These are phyloP conservation scores for Entomortierella beljakovae DNA, from an alignment of 192 early-diverging fungal species.

Conservation along the genomic window DNA sequence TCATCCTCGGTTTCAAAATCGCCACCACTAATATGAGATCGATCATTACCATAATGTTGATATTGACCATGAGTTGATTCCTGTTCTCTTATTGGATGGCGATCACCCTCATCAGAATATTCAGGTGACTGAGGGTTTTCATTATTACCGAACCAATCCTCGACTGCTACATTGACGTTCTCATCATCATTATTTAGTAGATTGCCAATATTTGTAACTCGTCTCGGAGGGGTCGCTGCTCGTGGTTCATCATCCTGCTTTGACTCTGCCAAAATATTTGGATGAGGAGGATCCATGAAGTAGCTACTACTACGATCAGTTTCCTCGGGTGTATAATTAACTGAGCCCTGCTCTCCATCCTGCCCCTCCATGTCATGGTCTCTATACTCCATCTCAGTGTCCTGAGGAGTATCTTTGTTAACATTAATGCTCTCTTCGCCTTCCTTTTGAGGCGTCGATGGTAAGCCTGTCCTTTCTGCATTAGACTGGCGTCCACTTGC, in stretches of 20 bases:
- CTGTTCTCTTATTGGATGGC: background rate
- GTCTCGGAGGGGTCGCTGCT: slow-evolving; percentile 29
- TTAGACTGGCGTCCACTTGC: slow-evolving; percentile 23
- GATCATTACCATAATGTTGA: background rate
- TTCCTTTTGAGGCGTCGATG: slow-evolving; percentile 1
- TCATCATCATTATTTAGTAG: slow-evolving; percentile 48
- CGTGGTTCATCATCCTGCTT: background rate
- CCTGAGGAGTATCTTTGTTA: background rate
- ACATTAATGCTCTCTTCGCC: background rate
- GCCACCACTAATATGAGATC: slow-evolving; percentile 13
- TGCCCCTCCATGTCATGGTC: slow-evolving; percentile 5
- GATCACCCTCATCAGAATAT: slow-evolving; percentile 6
- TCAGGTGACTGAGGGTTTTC: slow-evolving; percentile 17
- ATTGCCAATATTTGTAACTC: slow-evolving; percentile 52
- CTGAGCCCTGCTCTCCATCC: background rate
- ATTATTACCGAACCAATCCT: slow-evolving; percentile 47
- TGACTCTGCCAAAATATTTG: background rate
- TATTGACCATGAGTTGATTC: background rate
- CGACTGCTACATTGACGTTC: slow-evolving; percentile 42
- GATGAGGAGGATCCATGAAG: slow-evolving; percentile 13
- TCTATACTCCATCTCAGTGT: background rate
- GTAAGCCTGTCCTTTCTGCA: background rate
- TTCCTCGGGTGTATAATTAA: background rate
- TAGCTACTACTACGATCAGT: slow-evolving; percentile 22
- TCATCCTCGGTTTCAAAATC: slow-evolving; percentile 43